Conservation (phyloP, 2,329 filamentous ascomycete species). For the Elsinoe batatas region DNA sequence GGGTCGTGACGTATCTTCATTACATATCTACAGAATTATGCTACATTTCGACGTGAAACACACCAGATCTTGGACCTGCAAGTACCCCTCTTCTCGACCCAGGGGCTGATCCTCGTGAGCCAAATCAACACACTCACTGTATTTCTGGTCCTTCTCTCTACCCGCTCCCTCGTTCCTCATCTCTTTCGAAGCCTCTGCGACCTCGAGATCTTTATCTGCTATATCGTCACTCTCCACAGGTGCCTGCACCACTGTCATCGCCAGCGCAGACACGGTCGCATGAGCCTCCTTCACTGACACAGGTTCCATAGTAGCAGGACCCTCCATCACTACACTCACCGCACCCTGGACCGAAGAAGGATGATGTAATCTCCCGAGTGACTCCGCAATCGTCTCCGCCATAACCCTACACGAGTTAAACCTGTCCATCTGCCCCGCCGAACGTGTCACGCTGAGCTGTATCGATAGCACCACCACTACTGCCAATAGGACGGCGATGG, state of each 20-base stretch:
- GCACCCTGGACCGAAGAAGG: background rate
- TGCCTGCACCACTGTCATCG: no score
- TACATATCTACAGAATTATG: background rate
- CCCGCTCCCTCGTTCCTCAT: no score
- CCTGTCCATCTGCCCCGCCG: background rate
- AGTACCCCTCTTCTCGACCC: no score
- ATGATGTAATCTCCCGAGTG: background rate
- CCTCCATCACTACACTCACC: no score
- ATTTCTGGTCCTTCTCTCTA: no score
- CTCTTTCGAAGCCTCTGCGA: no score
- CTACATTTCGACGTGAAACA: background rate
- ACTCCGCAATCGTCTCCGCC: background rate
- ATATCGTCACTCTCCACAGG: no score
- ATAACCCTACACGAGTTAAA: constrained; percentile 9
- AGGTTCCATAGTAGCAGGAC: background rate
- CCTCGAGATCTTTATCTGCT: no score
- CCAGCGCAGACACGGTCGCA: no score
- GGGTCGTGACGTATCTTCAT: background rate
- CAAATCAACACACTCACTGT: no score
- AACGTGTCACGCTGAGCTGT: background rate
- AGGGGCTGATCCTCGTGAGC: no score
- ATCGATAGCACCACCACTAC: background rate
- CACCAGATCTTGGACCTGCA: background rate
- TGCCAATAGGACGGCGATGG: constrained; percentile 34
- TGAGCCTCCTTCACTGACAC: no score